Evolutionary conservation across 2,329 filamentous ascomycete species (phyloP).

Genomic region (Huntiella omanensis): DNA sequence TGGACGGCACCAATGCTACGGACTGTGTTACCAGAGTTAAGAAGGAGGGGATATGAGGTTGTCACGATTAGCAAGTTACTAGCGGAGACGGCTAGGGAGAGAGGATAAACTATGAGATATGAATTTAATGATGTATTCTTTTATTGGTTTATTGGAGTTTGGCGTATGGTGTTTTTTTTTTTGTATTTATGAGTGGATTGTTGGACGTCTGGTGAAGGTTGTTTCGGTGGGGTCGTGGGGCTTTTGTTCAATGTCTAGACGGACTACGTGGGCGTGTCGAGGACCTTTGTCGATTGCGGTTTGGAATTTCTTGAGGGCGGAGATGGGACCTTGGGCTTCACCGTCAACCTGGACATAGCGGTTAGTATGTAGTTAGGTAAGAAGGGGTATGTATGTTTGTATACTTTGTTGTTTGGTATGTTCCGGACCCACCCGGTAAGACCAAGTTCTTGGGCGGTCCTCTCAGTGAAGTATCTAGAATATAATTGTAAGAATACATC

Average conservation of each 20-base stretch:
- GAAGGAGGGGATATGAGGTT: slow-evolving; percentile 47
- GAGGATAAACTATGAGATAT: neutral
- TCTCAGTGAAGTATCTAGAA: slow-evolving; percentile 33
- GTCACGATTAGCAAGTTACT: slow-evolving; percentile 54
- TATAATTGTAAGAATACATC: neutral
- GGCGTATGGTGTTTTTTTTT: neutral
- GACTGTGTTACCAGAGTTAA: slow-evolving; percentile 53
- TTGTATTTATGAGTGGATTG: neutral
- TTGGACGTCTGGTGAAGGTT: slow-evolving; percentile 36
- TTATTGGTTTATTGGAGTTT: slow-evolving; percentile 4
- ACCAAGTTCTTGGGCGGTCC: slow-evolving; percentile 28
- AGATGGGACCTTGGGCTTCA: slow-evolving; percentile 61
- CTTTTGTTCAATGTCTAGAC: slow-evolving; percentile 51
- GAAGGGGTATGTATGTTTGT: neutral
- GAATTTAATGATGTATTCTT: neutral
- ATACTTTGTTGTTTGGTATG: slow-evolving; percentile 34
- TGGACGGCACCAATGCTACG: slow-evolving; percentile 71
- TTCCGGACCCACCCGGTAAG: slow-evolving; percentile 46
- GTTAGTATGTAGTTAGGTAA: neutral
- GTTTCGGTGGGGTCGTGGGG: slow-evolving; percentile 46
- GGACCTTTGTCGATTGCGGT: slow-evolving; percentile 62
- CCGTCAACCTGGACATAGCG: slow-evolving; percentile 53
- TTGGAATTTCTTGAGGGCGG: slow-evolving; percentile 48
- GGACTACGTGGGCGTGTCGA: slow-evolving; percentile 49
- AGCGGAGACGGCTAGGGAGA: slow-evolving; percentile 14